Evolutionary conservation across 1,139 yeast genomes (phyloP).

Genomic region (Debaryomyces psychrophilus): DNA sequence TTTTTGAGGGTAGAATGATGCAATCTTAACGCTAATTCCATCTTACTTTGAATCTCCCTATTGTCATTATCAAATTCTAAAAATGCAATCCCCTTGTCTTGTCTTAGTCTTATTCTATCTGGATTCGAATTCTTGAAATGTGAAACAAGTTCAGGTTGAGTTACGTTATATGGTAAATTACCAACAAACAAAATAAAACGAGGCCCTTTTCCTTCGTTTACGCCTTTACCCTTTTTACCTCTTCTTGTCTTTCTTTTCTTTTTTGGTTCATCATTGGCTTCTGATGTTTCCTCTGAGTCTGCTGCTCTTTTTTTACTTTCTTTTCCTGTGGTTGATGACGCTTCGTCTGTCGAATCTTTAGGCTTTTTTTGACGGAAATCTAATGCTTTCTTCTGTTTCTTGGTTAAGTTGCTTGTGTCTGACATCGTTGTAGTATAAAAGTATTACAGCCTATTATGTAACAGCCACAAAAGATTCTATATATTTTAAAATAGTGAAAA

Average conservation of each 20-base stretch:
- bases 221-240: conserved; percentile 69
- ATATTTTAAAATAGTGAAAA: not conserved
- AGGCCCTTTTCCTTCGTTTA: conserved; percentile 56
- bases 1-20: conserved; percentile 72
- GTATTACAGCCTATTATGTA: not conserved
- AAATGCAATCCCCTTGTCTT: conserved; percentile 90
- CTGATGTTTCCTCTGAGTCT: conserved; percentile 18
- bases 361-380: conserved; percentile 60
- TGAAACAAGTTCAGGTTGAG: conserved; percentile 61
- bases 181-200: conserved; percentile 90
- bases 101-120: conserved; percentile 72
- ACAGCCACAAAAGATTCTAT: not conserved
- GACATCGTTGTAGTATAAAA: conserved; percentile 7
- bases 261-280: conserved; percentile 39
- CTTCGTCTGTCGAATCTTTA: conserved; percentile 22
- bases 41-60: conserved; percentile 69
- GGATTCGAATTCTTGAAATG: conserved; percentile 81
- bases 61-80: conserved; percentile 74
- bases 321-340: conserved; percentile 25
- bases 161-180: conserved; percentile 75
- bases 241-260: conserved; percentile 79
- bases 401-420: conserved; percentile 49
- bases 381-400: conserved; percentile 78
- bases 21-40: conserved; percentile 80
- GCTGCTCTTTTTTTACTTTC: conserved; percentile 19